These are phyloP conservation scores for Ceriops tagal DNA, from an alignment of 345 rosid species.

Conservation along the genomic window DNA sequence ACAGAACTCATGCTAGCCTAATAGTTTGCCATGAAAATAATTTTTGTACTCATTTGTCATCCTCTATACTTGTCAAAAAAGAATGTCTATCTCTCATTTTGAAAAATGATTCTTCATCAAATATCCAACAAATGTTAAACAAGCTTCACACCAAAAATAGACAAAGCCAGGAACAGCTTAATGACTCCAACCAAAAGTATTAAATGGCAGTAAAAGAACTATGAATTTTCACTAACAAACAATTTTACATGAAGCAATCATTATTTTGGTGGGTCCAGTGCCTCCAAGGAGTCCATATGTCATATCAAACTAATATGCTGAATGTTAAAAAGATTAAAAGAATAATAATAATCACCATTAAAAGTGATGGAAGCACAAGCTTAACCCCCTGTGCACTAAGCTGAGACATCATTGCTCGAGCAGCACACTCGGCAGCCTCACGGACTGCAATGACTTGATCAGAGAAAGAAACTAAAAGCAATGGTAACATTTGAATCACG, in stretches of 20 bases:
- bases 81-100: too few species aligned
- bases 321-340: neutral
- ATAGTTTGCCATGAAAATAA: too few species aligned
- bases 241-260: neutral
- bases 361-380: slow-evolving; percentile 91
- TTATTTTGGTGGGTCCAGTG: neutral
- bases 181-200: neutral
- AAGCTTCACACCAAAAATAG: too few species aligned
- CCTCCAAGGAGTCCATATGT: neutral
- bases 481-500: slow-evolving; percentile 88
- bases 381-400: slow-evolving; percentile 89
- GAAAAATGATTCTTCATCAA: too few species aligned
- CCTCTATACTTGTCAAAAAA: too few species aligned
- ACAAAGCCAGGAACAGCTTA: neutral
- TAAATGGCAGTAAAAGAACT: neutral
- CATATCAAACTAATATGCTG: neutral
- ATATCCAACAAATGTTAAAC: too few species aligned
- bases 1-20: neutral
- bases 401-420: slow-evolving; percentile 99
- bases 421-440: slow-evolving; percentile 97
- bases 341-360: slow-evolving; percentile 49
- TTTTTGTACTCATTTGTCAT: too few species aligned
- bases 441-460: slow-evolving; percentile 99
- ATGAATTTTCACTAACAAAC: neutral
- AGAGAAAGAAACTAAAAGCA: slow-evolving; percentile 89